Base-by-base conservation (phyloP, 768 basidiomycete genomes). In the Mycena crocata region DNA sequence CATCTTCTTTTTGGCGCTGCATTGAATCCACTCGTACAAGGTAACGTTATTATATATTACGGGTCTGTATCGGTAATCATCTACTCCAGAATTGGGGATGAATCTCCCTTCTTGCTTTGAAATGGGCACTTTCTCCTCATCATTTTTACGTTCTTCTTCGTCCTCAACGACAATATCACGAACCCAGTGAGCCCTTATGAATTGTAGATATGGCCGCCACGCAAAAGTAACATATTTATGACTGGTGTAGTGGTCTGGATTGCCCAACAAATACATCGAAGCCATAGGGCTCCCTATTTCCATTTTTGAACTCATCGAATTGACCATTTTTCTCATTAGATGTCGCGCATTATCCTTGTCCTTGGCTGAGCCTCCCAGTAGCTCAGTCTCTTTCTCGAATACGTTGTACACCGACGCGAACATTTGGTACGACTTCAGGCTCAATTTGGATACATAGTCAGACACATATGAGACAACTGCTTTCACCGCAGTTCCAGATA, bases 281-380 rank as follows among this genome's bases (percentile, higher is more conserved):
- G 71, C 71, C 75, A 80, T 75, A 0, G 79, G 80, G 34, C 63
- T 61, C 14, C 80, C 79, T 32, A 79, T 74, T 67, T 80, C 78
- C 42, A 71, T 46, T 63, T 75, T 77, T 5, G 49, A 17, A 31
- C 30, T 50, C 31, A 50, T 31, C 3, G 49, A 50, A 13, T 50
- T 50, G 17, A 50, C 49, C 49, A 50, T 50, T 34, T 50, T 30
- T 34, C 28, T 5, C 31, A 50, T 19, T 19, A 50, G 7, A 19
- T 31, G 30, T 23, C 49, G 17, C 19, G 49, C 49, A 7, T 50
- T 26, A 7, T 28, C 49, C 7, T n/a, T 30, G 30, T 49, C 30
- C 17, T n/a, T 30, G 2, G 14, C 10, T 19, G 26, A 14, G 3
- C 49, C 49, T 2, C 49, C 49, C 2, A 50, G 2, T 19, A 19